Evolutionary conservation across 345 rosid species (phyloP), one percentile per base, ranked within the genome.

Genomic region (Kernera saxatilis): DNA sequence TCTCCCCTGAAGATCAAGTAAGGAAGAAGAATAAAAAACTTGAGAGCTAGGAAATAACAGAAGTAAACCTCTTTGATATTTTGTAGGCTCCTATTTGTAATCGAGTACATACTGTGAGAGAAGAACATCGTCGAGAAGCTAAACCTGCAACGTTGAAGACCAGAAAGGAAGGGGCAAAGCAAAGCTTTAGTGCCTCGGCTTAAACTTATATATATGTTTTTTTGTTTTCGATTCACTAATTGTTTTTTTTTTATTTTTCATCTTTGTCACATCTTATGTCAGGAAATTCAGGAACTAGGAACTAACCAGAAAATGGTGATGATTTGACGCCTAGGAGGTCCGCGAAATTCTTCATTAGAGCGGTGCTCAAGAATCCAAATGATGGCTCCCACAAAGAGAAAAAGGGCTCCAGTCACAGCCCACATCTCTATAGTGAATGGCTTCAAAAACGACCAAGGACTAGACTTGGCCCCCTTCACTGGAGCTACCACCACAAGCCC

Each of bases 81-180:
- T 44, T 39, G 37, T 45, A 58, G 30, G 39, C 30, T 45, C 58
- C 29, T 12, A 27, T 49, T 13, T 61, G 41, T 61, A n/a, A 17
- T 5, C 26, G 40, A 36, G 46, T 62, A 87, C 98, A n/a, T 85
- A 90, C 97, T 83, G 69, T 91, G 98, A 25, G 97, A 89, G 86
- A 89, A 94, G 76, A 91, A 94, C 99, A 94, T 91, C 5, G 99
- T 94, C 48, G 99, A 94, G 89, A 94, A 89, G 82, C 96, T 94
- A 83, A 94, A 94, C 98, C 97, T 93, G 96, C 81, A 83, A 81
- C 8, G 75, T 41, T 72, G 27, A 70, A 61, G 52, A 82, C 40
- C 54, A 68, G 9, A 75, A 45, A 41, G 21, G 49, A 57, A 57
- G 44, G 2, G 37, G 30, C 22, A 59, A 65, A 49, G 8, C 35